Conservation (phyloP, 768 basidiomycete species). For the Termitomyces sp. region DNA sequence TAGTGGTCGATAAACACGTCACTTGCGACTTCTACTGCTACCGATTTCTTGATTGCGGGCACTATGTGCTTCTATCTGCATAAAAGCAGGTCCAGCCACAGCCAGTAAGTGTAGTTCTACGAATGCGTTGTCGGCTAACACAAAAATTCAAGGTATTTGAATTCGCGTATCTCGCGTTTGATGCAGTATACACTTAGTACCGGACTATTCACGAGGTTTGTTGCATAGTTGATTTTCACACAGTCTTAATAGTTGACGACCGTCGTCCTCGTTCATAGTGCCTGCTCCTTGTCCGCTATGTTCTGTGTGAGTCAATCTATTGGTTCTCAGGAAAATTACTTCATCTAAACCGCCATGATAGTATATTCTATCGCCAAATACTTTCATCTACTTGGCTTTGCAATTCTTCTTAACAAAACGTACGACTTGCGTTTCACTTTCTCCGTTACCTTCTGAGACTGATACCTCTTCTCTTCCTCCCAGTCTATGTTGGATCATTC, state of each 20-base stretch:
- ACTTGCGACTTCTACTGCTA: slow-evolving; percentile 34
- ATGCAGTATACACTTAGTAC: slow-evolving; percentile 24
- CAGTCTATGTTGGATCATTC: slow-evolving; percentile 47
- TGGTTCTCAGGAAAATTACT: background rate
- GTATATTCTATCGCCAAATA: slow-evolving; percentile 39
- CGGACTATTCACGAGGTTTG: slow-evolving; percentile 20
- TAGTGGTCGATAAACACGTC: slow-evolving; percentile 40
- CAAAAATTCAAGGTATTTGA: slow-evolving; percentile 14
- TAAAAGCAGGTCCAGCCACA: slow-evolving; percentile 24
- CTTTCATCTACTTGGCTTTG: slow-evolving; percentile 36
- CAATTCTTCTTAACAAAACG: slow-evolving; percentile 40
- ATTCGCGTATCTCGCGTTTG: slow-evolving; percentile 26
- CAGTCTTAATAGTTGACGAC: too few relatives aligned
- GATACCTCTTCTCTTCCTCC: background rate
- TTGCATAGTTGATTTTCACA: background rate
- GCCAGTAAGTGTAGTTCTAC: slow-evolving; percentile 6
- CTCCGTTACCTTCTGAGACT: background rate
- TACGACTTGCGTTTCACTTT: slow-evolving; percentile 19
- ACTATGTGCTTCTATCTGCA: slow-evolving; percentile 28
- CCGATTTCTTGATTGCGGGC: slow-evolving; percentile 36
- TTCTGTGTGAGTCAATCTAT: slow-evolving; percentile 28
- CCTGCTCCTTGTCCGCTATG: slow-evolving; percentile 38
- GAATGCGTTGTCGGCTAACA: background rate
- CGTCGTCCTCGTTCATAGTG: slow-evolving; percentile 19
- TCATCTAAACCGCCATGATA: slow-evolving; percentile 9